Base-by-base conservation (phyloP, 331 rosid genomes). In the Spiraea crenata region DNA sequence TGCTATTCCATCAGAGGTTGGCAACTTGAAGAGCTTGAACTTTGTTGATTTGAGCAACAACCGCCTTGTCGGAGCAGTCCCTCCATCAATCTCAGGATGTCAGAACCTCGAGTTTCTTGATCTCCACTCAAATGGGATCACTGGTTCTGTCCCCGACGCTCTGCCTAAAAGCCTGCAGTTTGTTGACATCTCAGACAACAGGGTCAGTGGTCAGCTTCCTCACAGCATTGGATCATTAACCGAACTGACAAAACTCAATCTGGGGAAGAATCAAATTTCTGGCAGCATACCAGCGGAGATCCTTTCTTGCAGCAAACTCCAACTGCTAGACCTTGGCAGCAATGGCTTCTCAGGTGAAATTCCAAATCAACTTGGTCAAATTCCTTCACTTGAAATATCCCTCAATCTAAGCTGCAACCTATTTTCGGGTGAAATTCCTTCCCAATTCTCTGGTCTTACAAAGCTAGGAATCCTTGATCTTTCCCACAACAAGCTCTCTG, bases 381-480 rank as follows among this genome's bases (percentile, higher is more conserved):
- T 91, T 63, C 78, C 88, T 7, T 86, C 97, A 2, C 81, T 95
- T 0, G 99, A 85, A 83, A 95, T 95, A 77, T 83, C 96, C 48
- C 95, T 95, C 69, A 95, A 95, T 74, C 85, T 95, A 16, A 91
- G 98, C 76, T 80, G n/a, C 46, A 95, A 95, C 84, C 85, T 77
- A 47, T 79, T 95, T 69, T 91, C 98, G 3, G 99, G 99, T 57
- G 76, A 84, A 72, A 88, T 90, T 72, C 98, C 98, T 39, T 50
- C 80, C 3, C 78, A 89, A 25, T 85, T 91, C 71, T 86, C 99
- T 31, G 67, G 77, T 49, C 93, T 95, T 8, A 78, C 50, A 68
- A 91, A 81, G 82, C 84, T 95, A 54, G 95, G 92, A 73, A 78
- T 82, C 66, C 86, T 92, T 66, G 98, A 92, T 72, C 79, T 92